Conservation (phyloP, 306 rosid genomes). For the Prinsepia uniflora region DNA sequence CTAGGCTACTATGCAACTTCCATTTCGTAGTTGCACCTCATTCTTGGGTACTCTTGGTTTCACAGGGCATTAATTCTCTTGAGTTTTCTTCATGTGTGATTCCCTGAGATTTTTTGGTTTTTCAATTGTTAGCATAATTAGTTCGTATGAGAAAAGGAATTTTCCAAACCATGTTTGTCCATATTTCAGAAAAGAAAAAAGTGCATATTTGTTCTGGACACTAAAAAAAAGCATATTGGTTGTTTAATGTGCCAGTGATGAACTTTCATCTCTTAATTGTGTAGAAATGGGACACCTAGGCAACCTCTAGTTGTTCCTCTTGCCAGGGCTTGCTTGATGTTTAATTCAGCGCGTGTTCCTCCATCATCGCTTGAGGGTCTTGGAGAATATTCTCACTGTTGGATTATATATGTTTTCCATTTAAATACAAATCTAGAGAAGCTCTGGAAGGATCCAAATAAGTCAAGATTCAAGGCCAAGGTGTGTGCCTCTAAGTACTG, state of each 20-base stretch:
- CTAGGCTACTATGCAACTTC: constrained; percentile 78
- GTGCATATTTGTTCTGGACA: neutral
- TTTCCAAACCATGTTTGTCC: neutral
- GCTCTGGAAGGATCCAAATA: constrained; percentile 78
- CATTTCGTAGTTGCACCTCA: constrained; percentile 74
- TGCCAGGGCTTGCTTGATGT: constrained; percentile 80
- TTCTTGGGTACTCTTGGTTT: constrained; percentile 70
- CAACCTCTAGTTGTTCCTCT: constrained; percentile 95
- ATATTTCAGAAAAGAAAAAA: neutral
- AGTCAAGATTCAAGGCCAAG: constrained; percentile 88
- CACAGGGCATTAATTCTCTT: constrained; percentile 53
- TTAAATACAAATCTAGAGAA: constrained; percentile 83
- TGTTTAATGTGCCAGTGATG: constrained; percentile 18
- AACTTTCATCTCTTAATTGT: constrained; percentile 19
- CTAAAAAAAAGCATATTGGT: neutral
- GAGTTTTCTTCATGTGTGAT: constrained; percentile 4
- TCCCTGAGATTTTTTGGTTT: neutral
- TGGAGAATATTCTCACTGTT: constrained; percentile 81
- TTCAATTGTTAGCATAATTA: neutral
- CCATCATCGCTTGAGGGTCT: constrained; percentile 92
- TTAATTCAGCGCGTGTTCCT: constrained; percentile 66
- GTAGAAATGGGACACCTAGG: constrained; percentile 93
- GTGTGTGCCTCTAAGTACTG: constrained; percentile 37
- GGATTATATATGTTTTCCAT: constrained; percentile 90
- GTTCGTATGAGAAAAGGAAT: neutral